Evolutionary conservation across 805 yeast species (phyloP).

Genomic region (Clavispora santaluciae): DNA sequence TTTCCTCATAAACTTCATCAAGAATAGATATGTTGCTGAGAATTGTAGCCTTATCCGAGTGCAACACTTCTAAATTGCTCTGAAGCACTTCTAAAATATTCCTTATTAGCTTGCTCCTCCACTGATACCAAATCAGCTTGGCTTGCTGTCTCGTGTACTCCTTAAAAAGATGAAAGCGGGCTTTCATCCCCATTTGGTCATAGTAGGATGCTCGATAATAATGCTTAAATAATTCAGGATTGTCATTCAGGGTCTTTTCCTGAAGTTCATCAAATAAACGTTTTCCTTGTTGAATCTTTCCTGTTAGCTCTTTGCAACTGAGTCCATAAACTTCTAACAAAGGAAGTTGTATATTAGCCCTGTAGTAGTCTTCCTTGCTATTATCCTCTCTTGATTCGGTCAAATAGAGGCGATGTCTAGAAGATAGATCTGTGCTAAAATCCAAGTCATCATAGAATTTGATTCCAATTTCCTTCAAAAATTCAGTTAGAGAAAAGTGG

Average conservation of each 20-base stretch:
- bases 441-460: conserved; percentile 45
- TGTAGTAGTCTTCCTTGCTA: conserved; percentile 30
- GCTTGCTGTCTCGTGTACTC: conserved; percentile 50
- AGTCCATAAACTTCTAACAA: conserved; percentile 47
- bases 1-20: conserved; percentile 8
- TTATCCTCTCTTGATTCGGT: conserved; percentile 5
- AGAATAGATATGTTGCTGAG: conserved; percentile 11
- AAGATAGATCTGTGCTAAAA: conserved; percentile 23
- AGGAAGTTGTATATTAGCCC: conserved; percentile 38
- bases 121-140: conserved; percentile 54
- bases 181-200: conserved; percentile 38
- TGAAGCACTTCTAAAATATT: conserved; percentile 38
- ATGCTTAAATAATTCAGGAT: conserved; percentile 46
- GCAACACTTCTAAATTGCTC: conserved; percentile 16
- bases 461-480: conserved; percentile 36
- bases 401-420: conserved; percentile 20
- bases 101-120: conserved; percentile 51
- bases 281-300: conserved; percentile 47
- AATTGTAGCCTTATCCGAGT: conserved; percentile 16
- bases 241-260: conserved; percentile 40
- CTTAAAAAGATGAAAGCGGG: conserved; percentile 47
- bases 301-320: conserved; percentile 49
- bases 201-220: conserved; percentile 38
- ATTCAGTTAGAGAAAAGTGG: conserved; percentile 34
- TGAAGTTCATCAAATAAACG: conserved; percentile 44